Evolutionary conservation across 331 rosid genomes (phyloP).

Genomic region (Phaseolus coccineus): DNA sequence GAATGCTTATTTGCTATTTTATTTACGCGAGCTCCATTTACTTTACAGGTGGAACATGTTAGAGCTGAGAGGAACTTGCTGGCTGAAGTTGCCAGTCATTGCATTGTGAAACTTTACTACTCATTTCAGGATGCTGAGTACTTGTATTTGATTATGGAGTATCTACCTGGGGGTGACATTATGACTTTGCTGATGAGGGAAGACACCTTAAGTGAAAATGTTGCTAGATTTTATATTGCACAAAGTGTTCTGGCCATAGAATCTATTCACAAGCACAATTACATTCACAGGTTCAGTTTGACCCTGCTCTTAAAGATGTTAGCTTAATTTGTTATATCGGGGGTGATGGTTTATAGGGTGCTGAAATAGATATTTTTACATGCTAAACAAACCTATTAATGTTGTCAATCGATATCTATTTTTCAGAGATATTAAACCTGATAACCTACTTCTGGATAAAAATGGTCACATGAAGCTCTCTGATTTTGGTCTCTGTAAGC

Average conservation of each 20-base stretch:
- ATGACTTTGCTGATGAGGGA: constrained; percentile 98
- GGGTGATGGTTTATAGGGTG: constrained; percentile 33
- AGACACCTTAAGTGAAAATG: constrained; percentile 87
- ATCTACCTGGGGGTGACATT: constrained; percentile 98
- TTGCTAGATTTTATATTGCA: constrained; percentile 94
- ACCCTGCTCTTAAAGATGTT: constrained; percentile 30
- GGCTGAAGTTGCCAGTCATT: constrained; percentile 99
- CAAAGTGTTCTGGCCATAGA: constrained; percentile 98
- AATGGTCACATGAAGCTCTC: constrained; percentile 99
- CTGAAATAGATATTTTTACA: constrained; percentile 20
- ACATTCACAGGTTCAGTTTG: constrained; percentile 86
- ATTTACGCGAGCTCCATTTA: constrained; percentile 38
- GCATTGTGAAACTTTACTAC: constrained; percentile 98
- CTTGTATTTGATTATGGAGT: constrained; percentile 96
- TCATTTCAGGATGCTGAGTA: constrained; percentile 96
- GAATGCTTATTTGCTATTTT: constrained; percentile 32
- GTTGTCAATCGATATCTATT: constrained; percentile 28
- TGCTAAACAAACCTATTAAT: constrained; percentile 44
- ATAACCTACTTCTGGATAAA: constrained; percentile 94
- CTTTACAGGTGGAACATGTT: constrained; percentile 92
- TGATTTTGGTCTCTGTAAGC: constrained; percentile 99
- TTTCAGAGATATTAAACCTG: constrained; percentile 97
- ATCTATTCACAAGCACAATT: constrained; percentile 94
- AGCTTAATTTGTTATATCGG: constrained; percentile 31
- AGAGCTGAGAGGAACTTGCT: constrained; percentile 97